Base-by-base conservation (phyloP, 2,329 filamentous ascomycete genomes). In the Bipolaris sorokiniana region DNA sequence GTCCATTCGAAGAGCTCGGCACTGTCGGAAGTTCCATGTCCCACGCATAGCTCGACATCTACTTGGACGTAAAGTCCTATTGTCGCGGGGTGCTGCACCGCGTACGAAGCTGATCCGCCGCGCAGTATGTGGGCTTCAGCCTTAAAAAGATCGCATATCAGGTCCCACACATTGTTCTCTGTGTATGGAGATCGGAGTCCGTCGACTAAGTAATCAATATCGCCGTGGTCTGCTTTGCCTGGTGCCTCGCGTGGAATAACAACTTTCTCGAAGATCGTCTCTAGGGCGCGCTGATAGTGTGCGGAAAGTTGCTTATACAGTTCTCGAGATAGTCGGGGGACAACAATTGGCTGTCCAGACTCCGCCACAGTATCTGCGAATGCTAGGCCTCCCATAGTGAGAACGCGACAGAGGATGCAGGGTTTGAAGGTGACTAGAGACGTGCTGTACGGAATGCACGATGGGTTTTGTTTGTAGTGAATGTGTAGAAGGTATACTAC, bases 191-290 rank as follows among this genome's bases (percentile, higher is more conserved):
- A 13, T 23, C 48, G 51, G 9, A 60, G 61, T 15, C 69, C 69
- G 34, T 64, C 60, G 1, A 91, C 82, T 1, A 92, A 74, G 56
- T 93, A 80, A 74, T 95, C 91, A 36, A 96, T 78, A 63, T 95
- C 91, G 18, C 91, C 91, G 67, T 86, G 83, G 64, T 87, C 84
- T 0, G 63, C 40, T 74, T 95, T 95, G 1, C 73, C 87, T 0
- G 90, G 90, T 0, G 85, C 88, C 63, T 92, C 89, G 26, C 88
- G 83, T 0, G 90, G 87, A 0, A 83, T 81, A 0, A 80, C 82
- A 4, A 90, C 85, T 7, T 77, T 78, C 0, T 76, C 51, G 64
- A 85, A 91, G 3, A 88, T 75, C 1, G 77, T 65, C 1, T 76
- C 73, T 0, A 90, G 81, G 1, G 81, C 72, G 0, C 68, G 54